These are phyloP conservation scores for Aspergillus luchuensis DNA, from an alignment of 2,329 filamentous ascomycete species.

Conservation along the genomic window DNA sequence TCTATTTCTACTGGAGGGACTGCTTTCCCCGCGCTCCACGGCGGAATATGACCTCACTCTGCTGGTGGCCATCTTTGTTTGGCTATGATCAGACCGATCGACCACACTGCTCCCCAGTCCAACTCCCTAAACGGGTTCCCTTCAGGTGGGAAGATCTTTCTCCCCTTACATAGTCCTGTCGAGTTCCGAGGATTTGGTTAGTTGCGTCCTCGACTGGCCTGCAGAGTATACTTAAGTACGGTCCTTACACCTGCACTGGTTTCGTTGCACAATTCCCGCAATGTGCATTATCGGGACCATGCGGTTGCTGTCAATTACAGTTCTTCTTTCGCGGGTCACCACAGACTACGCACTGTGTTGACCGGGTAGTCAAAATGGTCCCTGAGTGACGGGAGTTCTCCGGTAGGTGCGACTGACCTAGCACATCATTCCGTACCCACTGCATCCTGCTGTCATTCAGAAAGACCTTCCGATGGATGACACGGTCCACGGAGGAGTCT, in stretches of 20 bases:
- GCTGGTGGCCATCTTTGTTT: neutral
- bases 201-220: neutral
- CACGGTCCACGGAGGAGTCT: conserved; percentile 33
- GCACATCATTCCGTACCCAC: neutral
- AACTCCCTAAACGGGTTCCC: neutral
- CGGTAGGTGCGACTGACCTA: neutral
- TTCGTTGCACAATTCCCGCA: neutral
- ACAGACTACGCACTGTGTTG: neutral
- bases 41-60: conserved; percentile 31
- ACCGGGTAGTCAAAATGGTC: neutral
- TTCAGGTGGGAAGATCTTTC: neutral
- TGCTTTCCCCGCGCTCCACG: conserved; percentile 18
- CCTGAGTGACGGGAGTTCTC: neutral
- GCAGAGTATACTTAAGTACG: neutral
- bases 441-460: conserved; percentile 42
- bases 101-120: conserved; percentile 50
- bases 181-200: neutral
- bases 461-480: neutral
- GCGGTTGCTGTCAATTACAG: neutral
- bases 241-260: neutral
- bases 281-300: neutral
- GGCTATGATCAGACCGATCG: neutral
- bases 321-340: neutral
- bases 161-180: neutral
- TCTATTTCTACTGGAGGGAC: neutral